phyloP scores from a whole-genome alignment of 225 moss, liverwort and hornwort genomes.

The Anthoceros angustus region DNA sequence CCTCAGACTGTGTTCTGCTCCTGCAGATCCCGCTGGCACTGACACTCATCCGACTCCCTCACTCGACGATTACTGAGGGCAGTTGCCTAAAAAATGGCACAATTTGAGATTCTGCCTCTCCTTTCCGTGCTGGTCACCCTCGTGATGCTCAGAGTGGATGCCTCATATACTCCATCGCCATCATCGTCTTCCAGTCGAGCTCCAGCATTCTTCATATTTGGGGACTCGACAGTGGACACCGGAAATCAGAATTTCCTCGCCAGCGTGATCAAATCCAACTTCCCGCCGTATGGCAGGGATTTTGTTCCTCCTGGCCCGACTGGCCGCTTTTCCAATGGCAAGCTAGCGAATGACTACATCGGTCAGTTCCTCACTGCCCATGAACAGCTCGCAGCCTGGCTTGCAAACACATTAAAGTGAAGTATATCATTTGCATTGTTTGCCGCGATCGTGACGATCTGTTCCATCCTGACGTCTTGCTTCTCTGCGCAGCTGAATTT shows the following conservation, averaged over 20 bases:
- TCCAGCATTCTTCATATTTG: slow-evolving; percentile 48
- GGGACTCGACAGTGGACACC: slow-evolving; percentile 44
- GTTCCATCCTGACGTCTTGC: background rate
- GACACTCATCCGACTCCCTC: too few relatives aligned
- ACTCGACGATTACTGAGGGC: too few relatives aligned
- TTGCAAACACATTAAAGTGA: background rate
- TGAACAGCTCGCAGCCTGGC: background rate
- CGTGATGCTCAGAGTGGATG: too few relatives aligned
- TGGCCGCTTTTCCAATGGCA: slow-evolving; percentile 47
- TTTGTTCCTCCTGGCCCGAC: slow-evolving; percentile 40
- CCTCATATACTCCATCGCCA: too few relatives aligned
- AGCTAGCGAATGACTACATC: slow-evolving; percentile 39
- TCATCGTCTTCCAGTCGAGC: too few relatives aligned
- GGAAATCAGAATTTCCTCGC: slow-evolving; percentile 54
- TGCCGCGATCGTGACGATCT: background rate
- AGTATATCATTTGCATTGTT: background rate
- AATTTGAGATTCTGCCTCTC: too few relatives aligned
- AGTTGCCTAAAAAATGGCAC: too few relatives aligned
- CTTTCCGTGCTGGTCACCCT: too few relatives aligned
- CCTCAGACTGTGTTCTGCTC: too few relatives aligned
- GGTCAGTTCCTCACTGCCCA: slow-evolving; percentile 18
- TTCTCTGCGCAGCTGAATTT: slow-evolving; percentile 20
- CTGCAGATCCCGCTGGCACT: too few relatives aligned
- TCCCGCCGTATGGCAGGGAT: slow-evolving; percentile 45
- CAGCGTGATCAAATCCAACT: slow-evolving; percentile 43